These are phyloP conservation scores for Termitomyces sp. DNA, from an alignment of 768 basidiomycete genomes.

Conservation along the genomic window DNA sequence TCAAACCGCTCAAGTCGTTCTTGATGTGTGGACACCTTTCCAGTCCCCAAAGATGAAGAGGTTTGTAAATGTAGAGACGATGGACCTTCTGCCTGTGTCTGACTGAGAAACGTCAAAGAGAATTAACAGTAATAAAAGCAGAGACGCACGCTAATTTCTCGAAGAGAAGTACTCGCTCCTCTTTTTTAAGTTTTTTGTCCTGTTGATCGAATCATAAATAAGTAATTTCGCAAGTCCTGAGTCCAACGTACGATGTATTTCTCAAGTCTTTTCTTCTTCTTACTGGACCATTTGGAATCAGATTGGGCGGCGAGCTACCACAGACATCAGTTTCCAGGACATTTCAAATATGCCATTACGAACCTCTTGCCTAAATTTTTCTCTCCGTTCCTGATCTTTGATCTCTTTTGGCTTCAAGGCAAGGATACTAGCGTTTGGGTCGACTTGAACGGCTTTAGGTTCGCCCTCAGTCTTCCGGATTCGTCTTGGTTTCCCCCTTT, in stretches of 20 bases:
- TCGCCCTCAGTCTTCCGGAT: conserved; percentile 12
- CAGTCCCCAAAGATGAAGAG: conserved; percentile 81
- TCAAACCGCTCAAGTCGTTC: conserved; percentile 54
- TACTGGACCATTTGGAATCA: conserved; percentile 69
- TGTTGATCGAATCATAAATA: conserved; percentile 20
- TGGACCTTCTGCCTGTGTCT: conserved; percentile 67
- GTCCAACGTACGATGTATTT: conserved; percentile 76
- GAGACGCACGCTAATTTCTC: conserved; percentile 73
- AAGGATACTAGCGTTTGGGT: conserved; percentile 56
- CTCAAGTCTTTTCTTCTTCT: conserved; percentile 86
- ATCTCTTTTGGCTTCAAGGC: conserved; percentile 54
- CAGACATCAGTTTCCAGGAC: neutral
- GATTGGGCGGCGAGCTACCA: conserved; percentile 44
- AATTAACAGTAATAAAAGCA: neutral
- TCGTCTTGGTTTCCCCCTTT: conserved; percentile 49
- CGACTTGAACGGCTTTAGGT: conserved; percentile 21
- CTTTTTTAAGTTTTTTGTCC: conserved; percentile 92
- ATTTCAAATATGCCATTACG: neutral
- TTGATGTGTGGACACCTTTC: conserved; percentile 53
- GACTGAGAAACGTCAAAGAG: conserved; percentile 38
- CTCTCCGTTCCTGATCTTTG: conserved; percentile 54
- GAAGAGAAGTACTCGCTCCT: conserved; percentile 71
- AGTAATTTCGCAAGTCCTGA: neutral
- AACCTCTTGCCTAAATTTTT: conserved; percentile 60
- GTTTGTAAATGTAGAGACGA: conserved; percentile 60